A percentile compares a stretch with the other conserved stretches of the same genome.
phyloP scores from a whole-genome alignment of 2,329 filamentous ascomycete species.

The Pseudocercospora cruenta region DNA sequence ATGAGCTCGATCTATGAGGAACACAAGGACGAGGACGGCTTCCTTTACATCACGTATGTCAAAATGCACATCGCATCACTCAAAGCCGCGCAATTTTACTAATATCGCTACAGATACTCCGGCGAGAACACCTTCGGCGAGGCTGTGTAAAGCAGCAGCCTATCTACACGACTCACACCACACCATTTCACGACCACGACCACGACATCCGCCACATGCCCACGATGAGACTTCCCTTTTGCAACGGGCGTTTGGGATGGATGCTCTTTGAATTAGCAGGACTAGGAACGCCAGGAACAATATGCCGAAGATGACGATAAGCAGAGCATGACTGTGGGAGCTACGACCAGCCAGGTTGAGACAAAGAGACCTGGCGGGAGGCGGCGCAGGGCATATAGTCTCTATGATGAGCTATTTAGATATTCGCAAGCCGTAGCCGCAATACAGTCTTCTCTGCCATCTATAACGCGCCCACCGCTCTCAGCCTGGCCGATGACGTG shows the following conservation, averaged over 20 bases:
- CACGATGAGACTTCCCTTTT: conserved; percentile 27
- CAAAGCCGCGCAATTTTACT: conserved; percentile 10
- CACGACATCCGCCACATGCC: conserved; percentile 20
- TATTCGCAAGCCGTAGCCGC: not conserved
- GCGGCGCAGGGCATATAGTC: not conserved
- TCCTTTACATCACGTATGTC: conserved; percentile 93
- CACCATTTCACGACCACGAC: conserved; percentile 20
- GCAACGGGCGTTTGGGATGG: conserved; percentile 24
- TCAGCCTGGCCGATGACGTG: conserved; percentile 5
- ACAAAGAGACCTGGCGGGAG: conserved; percentile 4
- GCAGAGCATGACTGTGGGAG: conserved; percentile 5
- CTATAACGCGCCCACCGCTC: not conserved
- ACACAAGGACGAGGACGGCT: conserved; percentile 86
- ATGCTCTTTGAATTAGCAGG: conserved; percentile 14
- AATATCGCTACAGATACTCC: conserved; percentile 69
- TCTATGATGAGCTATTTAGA: not conserved
- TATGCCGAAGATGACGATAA: conserved; percentile 12
- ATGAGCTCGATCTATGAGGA: conserved; percentile 99
- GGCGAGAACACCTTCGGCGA: conserved; percentile 97
- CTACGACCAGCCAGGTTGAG: conserved; percentile 1
- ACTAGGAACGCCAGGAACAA: conserved; percentile 16
- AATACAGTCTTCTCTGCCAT: conserved; percentile 6
- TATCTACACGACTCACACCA: conserved; percentile 3
- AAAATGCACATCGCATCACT: no score
- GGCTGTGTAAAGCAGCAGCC: conserved; percentile 39